Conservation (phyloP, 2,329 filamentous ascomycete genomes). For the Zymoseptoria pseudotritici region DNA sequence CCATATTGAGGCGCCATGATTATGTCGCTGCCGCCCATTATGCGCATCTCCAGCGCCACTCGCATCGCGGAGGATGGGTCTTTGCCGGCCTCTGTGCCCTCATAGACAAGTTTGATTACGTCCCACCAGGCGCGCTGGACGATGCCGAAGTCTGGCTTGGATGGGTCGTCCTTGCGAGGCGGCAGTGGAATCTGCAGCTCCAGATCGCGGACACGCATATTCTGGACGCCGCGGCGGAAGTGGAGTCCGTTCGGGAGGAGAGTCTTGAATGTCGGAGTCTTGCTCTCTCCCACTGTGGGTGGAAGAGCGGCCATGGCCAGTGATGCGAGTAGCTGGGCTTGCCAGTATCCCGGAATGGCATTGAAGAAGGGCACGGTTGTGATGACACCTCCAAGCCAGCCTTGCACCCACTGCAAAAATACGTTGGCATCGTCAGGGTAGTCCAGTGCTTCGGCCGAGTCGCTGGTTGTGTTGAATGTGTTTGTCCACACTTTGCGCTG, state of each 20-base stretch:
- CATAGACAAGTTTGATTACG: conserved; percentile 40
- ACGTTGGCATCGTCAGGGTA: background rate
- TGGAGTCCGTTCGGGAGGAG: conserved; percentile 1
- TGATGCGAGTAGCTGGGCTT: background rate
- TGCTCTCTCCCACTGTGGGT: background rate
- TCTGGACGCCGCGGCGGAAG: conserved; percentile 10
- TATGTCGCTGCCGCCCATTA: conserved; percentile 8
- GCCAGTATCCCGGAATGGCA: background rate
- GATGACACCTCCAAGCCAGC: background rate
- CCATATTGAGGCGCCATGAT: conserved; percentile 7
- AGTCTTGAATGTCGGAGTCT: background rate
- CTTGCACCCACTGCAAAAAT: background rate
- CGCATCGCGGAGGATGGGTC: conserved; percentile 25
- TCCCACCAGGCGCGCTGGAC: conserved; percentile 47
- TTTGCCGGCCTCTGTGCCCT: conserved; percentile 6
- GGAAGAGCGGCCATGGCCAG: background rate
- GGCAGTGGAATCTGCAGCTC: conserved; percentile 30
- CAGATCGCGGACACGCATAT: conserved; percentile 7
- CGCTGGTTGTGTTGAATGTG: conserved; percentile 28
- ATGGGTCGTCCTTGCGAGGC: conserved; percentile 23
- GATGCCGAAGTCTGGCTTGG: conserved; percentile 36
- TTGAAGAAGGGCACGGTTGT: background rate
- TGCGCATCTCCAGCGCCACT: conserved; percentile 8
- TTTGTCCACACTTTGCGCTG: conserved; percentile 7
- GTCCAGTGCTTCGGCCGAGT: conserved; percentile 19